A percentile compares a stretch with the other conserved stretches of the same genome.
These are phyloP conservation scores for Heracleum sosnowskyi DNA, from an alignment of 129 eudicot species.

Conservation along the genomic window DNA sequence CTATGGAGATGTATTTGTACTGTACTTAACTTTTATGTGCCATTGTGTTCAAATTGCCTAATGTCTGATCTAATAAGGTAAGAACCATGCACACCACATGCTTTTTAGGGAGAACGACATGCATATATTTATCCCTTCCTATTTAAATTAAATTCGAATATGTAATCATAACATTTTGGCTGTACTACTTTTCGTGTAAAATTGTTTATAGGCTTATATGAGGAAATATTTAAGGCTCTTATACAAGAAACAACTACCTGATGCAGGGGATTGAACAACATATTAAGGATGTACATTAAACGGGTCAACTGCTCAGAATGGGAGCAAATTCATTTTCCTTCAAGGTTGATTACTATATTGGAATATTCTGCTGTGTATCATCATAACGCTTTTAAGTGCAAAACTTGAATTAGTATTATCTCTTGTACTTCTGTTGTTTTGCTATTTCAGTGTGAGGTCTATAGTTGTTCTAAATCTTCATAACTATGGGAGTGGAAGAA, in stretches of 20 bases:
- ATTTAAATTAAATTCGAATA: neutral
- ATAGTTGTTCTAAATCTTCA: constrained; percentile 87
- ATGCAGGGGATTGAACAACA: constrained; percentile 87
- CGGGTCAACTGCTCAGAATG: constrained; percentile 52
- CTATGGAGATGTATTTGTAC: neutral
- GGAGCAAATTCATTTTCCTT: constrained; percentile 78
- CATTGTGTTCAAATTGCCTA: neutral
- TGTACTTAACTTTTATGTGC: neutral
- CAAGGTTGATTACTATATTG: constrained; percentile 43
- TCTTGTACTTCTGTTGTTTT: neutral
- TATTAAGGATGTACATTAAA: constrained; percentile 71
- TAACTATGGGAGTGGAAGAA: constrained; percentile 93
- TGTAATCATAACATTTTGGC: neutral
- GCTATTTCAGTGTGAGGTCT: constrained; percentile 71
- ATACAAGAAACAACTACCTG: constrained; percentile 7
- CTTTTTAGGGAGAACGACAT: neutral
- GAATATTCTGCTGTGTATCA: neutral
- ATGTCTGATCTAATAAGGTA: neutral
- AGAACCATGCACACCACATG: neutral
- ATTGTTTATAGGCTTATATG: neutral
- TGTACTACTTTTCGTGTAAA: neutral
- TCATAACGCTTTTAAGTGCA: neutral
- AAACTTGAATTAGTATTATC: neutral
- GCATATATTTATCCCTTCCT: neutral
- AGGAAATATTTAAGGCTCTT: neutral